A percentile compares a stretch with the other conserved stretches of the same genome.
phyloP scores from a whole-genome alignment of 2,329 filamentous ascomycete genomes.

The Cladosporium velox region DNA sequence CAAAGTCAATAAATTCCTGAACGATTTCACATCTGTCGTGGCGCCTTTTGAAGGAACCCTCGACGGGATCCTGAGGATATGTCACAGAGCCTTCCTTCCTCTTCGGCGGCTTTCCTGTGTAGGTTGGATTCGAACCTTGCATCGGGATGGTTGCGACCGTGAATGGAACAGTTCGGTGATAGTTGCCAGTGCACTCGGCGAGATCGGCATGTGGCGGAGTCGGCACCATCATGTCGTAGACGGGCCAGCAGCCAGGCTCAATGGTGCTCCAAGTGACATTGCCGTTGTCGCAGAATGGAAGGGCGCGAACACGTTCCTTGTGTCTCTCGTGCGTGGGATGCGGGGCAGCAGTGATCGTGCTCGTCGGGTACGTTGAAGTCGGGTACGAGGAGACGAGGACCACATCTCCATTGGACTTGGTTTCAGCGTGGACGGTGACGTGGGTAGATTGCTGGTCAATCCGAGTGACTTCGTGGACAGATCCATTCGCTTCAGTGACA shows the following conservation, averaged over 20 bases:
- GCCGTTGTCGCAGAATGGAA: neutral
- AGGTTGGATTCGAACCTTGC: neutral
- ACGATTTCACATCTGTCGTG: neutral
- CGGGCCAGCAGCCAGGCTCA: neutral
- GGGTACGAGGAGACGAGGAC: conserved; percentile 2
- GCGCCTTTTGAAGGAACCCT: neutral
- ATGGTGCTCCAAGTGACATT: neutral
- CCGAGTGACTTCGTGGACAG: conserved; percentile 3
- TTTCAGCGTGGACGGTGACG: conserved; percentile 5
- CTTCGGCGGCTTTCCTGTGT: neutral
- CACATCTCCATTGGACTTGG: conserved; percentile 2
- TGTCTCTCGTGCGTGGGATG: neutral
- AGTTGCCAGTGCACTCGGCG: neutral
- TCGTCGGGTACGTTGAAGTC: neutral
- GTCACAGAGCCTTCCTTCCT: neutral
- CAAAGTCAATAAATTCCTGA: neutral
- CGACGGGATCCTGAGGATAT: neutral
- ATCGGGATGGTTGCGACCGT: neutral
- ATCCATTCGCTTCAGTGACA: neutral
- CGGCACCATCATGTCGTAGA: conserved; percentile 1
- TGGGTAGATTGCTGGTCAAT: conserved; percentile 12
- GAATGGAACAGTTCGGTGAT: neutral
- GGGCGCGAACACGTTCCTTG: neutral
- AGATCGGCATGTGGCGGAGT: neutral
- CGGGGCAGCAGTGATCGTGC: neutral